A percentile compares a stretch with the other conserved stretches of the same genome.
Evolutionary conservation across 345 rosid genomes (phyloP).

Genomic region (Eucalyptus virginea): DNA sequence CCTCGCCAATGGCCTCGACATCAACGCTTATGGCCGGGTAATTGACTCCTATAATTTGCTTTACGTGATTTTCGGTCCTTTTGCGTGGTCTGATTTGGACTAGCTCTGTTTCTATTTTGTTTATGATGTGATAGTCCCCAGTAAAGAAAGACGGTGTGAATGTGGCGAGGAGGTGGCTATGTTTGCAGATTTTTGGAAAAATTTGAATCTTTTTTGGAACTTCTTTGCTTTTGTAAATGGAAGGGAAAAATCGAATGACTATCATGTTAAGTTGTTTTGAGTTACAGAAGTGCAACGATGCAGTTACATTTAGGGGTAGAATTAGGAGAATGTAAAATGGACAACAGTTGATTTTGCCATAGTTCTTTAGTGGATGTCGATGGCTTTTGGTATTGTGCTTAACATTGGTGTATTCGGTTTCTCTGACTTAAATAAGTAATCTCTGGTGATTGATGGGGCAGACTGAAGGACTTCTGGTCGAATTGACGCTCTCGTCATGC

Average conservation of each 20-base stretch:
- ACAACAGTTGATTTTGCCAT: not conserved
- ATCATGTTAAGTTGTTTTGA: not conserved
- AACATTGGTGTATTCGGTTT: not conserved
- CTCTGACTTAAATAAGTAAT: not conserved
- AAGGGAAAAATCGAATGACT: not conserved
- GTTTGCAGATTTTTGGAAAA: not conserved
- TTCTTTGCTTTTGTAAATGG: not conserved
- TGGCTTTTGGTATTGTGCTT: not conserved
- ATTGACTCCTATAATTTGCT: not conserved
- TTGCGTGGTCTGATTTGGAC: not conserved
- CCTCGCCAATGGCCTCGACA: slow-evolving; percentile 70
- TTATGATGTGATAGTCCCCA: not conserved
- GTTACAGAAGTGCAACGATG: not conserved
- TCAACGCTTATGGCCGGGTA: slow-evolving; percentile 77
- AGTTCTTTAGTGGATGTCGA: not conserved
- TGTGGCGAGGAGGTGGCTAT: not conserved
- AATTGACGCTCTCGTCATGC: slow-evolving; percentile 43
- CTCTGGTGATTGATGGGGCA: slow-evolving; percentile 4
- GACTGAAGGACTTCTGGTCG: slow-evolving; percentile 84
- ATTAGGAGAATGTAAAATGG: not conserved
- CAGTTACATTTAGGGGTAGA: not conserved
- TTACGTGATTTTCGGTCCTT: not conserved
- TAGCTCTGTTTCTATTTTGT: not conserved
- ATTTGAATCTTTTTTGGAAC: not conserved
- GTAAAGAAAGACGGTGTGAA: not conserved